phyloP scores from a whole-genome alignment of 1,284 basidiomycete species.

The Ustilago sp. region DNA sequence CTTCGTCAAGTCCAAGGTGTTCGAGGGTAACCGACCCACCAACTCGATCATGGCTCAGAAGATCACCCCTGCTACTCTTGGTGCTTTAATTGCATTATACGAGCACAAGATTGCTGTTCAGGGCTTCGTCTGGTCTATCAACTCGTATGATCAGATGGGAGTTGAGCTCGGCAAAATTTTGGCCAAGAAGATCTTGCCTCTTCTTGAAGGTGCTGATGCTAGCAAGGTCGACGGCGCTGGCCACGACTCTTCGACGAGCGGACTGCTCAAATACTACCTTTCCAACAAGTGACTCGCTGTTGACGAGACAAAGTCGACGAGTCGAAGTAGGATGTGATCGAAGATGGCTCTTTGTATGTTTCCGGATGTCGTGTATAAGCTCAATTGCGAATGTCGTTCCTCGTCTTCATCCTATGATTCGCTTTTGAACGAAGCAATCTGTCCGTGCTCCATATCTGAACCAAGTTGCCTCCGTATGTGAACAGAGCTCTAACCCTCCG shows the following conservation, averaged over 20 bases:
- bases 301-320: not conserved
- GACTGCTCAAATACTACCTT: constrained; percentile 65
- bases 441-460: too few relatives aligned
- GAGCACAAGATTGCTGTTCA: constrained; percentile 99
- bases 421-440: too few relatives aligned
- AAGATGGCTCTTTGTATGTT: not conserved
- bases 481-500: not conserved
- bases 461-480: too few relatives aligned
- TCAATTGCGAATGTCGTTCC: not conserved
- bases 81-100: constrained; percentile 89
- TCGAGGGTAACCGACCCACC: constrained; percentile 96
- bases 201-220: constrained; percentile 79
- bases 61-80: constrained; percentile 88
- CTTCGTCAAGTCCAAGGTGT: constrained; percentile 95
- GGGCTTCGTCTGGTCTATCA: constrained; percentile 97
- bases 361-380: not conserved
- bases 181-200: constrained; percentile 92
- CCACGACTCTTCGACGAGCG: constrained; percentile 81
- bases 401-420: too few relatives aligned
- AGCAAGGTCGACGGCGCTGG: constrained; percentile 76
- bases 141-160: constrained; percentile 82
- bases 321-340: constrained; percentile 16
- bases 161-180: constrained; percentile 85
- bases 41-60: constrained; percentile 96
- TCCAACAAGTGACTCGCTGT: constrained; percentile 43